phyloP scores from a whole-genome alignment of 2,329 filamentous ascomycete genomes.

The Ascochyta lentis region DNA sequence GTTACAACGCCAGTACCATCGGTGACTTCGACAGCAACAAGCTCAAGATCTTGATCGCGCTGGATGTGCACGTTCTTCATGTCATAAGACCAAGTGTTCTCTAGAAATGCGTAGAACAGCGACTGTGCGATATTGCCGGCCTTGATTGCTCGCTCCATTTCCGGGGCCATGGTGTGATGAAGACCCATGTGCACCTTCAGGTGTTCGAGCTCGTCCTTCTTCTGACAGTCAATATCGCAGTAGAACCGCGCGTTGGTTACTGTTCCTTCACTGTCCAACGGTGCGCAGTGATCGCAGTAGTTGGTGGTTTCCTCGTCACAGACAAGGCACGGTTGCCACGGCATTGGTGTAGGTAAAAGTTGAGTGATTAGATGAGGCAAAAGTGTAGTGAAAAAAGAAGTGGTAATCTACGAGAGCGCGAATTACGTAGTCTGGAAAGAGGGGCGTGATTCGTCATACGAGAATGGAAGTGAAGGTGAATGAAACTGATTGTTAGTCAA shows the following conservation, averaged over 20 bases:
- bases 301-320: conserved; percentile 11
- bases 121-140: conserved; percentile 20
- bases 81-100: conserved; percentile 27
- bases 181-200: conserved; percentile 4
- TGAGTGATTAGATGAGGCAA: not conserved
- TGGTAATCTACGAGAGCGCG: not conserved
- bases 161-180: not conserved
- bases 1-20: conserved; percentile 15
- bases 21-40: conserved; percentile 16
- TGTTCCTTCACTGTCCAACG: not conserved
- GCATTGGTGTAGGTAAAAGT: conserved; percentile 1
- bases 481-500: too few species aligned
- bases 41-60: conserved; percentile 5
- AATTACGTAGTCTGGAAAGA: not conserved
- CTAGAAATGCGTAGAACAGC: conserved; percentile 21
- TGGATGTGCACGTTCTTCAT: conserved; percentile 12
- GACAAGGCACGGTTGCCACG: conserved; percentile 9
- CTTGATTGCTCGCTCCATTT: conserved; percentile 11
- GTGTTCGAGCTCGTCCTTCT: conserved; percentile 14
- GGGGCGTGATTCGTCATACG: not conserved
- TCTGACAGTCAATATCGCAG: conserved; percentile 12
- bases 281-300: conserved; percentile 13
- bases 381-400: not conserved
- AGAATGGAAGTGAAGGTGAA: not conserved
- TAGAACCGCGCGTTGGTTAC: conserved; percentile 11